Base-by-base conservation (phyloP, 2,329 filamentous ascomycete genomes). In the Aspergillus hortae region DNA sequence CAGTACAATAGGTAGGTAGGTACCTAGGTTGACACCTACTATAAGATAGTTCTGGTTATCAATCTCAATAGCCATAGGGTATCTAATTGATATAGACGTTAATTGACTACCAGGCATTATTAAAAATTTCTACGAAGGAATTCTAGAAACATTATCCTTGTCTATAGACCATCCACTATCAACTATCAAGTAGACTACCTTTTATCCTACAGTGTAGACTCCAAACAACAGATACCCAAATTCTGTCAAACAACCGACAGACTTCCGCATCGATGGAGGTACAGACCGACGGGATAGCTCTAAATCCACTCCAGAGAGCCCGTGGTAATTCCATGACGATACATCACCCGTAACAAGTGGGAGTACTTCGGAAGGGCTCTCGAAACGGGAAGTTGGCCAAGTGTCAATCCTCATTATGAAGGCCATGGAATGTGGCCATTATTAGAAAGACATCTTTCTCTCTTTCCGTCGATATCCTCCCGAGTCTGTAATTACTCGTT, bases 321-420 rank as follows among this genome's bases (percentile, higher is more conserved):
- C 12, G 35, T 38, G 14, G 35, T 38, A 38, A 38, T 38, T 23
- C 33, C 52, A 27, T 46, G 51, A 54, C 45, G 32, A 51, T 54
- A 54, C 52, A 23, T 23, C 23, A 42, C 17, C 32, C 41, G 30
- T 44, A 36, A 33, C 12, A 25, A 42, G 9, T 19, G 36, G 21
- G 36, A 49, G 21, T 40, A 19, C 33, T 38, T 6, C 23, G 23
- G 23, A 35, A 41, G 38, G 19, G 14, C 52, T n/a, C 48, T 51
- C 52, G 44, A 45, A 56, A 50, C 42, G 46, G 52, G 55, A 50
- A 56, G 52, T 55, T 56, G 52, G 52, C 55, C 55, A 55, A 53
- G 55, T 56, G 52, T 52, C 55, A 52, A 50, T 46, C 45, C 25
- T 48, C 42, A 45, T 49, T 30, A 35, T 44, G 25, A 23, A 11